phyloP scores from a whole-genome alignment of 352 stramenopile species.

The Salisapilia sapeloensis region DNA sequence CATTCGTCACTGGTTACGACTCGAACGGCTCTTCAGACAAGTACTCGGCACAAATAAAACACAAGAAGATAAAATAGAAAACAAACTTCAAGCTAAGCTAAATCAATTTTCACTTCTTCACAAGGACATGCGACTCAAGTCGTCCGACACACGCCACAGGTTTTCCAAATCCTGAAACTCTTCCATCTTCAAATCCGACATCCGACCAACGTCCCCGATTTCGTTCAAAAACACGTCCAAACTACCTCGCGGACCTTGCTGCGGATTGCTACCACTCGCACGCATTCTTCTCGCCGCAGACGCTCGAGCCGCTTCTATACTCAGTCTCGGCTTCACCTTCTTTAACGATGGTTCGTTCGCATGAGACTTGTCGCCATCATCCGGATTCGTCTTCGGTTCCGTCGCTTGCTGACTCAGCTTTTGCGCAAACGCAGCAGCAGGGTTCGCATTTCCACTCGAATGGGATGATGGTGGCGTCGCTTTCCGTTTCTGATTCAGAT shows the following conservation, averaged over 20 bases:
- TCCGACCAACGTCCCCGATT: conserved; percentile 55
- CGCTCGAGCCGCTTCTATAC: conserved; percentile 55
- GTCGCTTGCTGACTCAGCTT: conserved; percentile 3
- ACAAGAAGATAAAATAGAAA: too few relatives aligned
- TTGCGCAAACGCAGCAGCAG: conserved; percentile 4
- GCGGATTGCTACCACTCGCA: conserved; percentile 28
- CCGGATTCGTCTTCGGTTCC: conserved; percentile 1
- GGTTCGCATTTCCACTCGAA: conserved; percentile 1
- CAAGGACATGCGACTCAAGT: conserved; percentile 72
- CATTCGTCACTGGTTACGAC: too few relatives aligned
- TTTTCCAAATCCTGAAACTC: conserved; percentile 70
- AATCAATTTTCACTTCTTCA: conserved; percentile 10
- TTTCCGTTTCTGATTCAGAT: conserved; percentile 13
- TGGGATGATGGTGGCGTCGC: conserved; percentile 3
- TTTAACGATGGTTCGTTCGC: conserved; percentile 41
- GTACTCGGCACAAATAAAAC: too few relatives aligned
- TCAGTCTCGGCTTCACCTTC: conserved; percentile 55
- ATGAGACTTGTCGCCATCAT: neutral
- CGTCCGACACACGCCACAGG: conserved; percentile 69
- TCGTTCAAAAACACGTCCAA: conserved; percentile 68
- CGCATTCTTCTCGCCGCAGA: conserved; percentile 50
- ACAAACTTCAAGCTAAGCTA: too few relatives aligned
- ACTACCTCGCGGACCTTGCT: conserved; percentile 31
- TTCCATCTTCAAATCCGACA: conserved; percentile 78
- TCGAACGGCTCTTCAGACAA: too few relatives aligned